A percentile compares a stretch with the other conserved stretches of the same genome.
These are phyloP conservation scores for Ambrosia trifida DNA, from an alignment of 129 eudicot genomes.

Conservation along the genomic window DNA sequence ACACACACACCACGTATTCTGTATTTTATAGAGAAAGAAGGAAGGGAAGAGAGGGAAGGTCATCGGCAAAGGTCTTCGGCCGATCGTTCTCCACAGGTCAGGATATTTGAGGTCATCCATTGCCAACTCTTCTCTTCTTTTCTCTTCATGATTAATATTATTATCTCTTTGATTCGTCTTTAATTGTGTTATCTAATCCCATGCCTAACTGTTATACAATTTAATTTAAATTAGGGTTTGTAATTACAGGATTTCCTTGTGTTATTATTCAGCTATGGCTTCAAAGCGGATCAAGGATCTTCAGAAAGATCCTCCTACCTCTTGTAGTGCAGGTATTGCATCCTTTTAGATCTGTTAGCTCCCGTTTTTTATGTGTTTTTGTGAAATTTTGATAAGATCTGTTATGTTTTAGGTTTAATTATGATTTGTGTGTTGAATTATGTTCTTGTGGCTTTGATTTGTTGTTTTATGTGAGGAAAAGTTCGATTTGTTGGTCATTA, in stretches of 20 bases:
- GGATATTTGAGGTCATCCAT: slow-evolving; percentile 18
- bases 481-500: not conserved
- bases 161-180: slow-evolving; percentile 4
- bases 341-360: slow-evolving; percentile 4
- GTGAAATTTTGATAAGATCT: not conserved
- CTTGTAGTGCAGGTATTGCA: slow-evolving; percentile 65
- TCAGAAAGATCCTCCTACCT: slow-evolving; percentile 78
- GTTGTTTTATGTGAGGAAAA: not conserved
- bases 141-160: no score
- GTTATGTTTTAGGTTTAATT: not conserved
- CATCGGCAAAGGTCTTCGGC: no score
- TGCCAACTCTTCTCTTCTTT: not conserved
- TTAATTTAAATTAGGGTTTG: slow-evolving; percentile 41
- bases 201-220: not conserved
- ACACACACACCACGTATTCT: no score
- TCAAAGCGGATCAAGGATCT: slow-evolving; percentile 80
- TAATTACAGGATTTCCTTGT: slow-evolving; percentile 27
- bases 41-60: no score
- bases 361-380: not conserved
- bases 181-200: not conserved
- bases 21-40: no score
- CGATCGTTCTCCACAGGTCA: slow-evolving; percentile 35
- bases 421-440: not conserved
- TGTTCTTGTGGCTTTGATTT: not conserved
- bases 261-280: slow-evolving; percentile 47